Evolutionary conservation across 495 filamentous ascomycete genomes (phyloP).

Genomic region (Oleoguttula mirabilis): DNA sequence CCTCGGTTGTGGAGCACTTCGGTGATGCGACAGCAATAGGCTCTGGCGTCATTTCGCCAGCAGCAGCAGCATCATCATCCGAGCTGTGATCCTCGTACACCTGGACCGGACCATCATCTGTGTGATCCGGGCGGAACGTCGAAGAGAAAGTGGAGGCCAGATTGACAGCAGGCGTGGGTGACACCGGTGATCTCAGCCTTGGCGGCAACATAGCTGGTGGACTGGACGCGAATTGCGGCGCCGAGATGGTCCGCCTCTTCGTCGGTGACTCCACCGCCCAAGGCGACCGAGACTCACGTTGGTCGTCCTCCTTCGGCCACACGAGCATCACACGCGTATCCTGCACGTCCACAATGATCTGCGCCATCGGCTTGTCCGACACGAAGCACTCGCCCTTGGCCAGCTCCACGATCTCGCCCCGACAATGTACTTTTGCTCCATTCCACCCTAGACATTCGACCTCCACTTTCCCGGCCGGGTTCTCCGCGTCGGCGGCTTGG

Average conservation of each 20-base stretch:
- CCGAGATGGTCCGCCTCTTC: constrained; percentile 32
- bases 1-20: neutral
- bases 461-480: constrained; percentile 53
- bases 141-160: constrained; percentile 26
- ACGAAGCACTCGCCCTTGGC: constrained; percentile 79
- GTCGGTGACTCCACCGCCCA: constrained; percentile 45
- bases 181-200: constrained; percentile 57
- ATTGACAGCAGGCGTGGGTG: constrained; percentile 48
- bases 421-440: constrained; percentile 83
- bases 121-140: constrained; percentile 35
- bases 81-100: constrained; percentile 47
- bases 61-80: constrained; percentile 24
- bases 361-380: constrained; percentile 75
- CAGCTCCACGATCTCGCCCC: constrained; percentile 76
- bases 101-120: constrained; percentile 37
- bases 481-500: constrained; percentile 44
- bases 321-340: constrained; percentile 77
- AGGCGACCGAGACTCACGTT: constrained; percentile 51
- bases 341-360: constrained; percentile 93
- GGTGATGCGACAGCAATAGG: constrained; percentile 14
- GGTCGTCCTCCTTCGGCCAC: constrained; percentile 58
- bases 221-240: constrained; percentile 41
- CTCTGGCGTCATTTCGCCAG: constrained; percentile 7
- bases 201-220: constrained; percentile 48
- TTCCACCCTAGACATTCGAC: constrained; percentile 94